These are phyloP conservation scores for Peniophora sp. DNA, from an alignment of 1,284 basidiomycete genomes.

Conservation along the genomic window DNA sequence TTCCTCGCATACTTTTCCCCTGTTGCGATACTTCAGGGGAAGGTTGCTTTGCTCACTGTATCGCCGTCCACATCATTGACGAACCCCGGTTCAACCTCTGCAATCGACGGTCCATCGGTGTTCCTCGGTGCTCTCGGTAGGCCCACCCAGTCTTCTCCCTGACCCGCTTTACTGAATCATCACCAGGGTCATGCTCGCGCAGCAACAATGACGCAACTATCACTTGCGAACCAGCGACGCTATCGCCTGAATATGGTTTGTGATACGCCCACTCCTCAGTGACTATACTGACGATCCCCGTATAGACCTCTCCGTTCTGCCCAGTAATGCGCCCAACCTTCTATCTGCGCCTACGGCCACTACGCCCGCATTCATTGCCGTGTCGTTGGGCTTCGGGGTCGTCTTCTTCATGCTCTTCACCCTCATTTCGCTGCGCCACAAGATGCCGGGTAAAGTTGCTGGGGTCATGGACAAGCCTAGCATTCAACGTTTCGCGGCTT, in stretches of 20 bases:
- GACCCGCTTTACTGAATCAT: conserved; percentile 4
- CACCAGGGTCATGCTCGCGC: conserved; percentile 61
- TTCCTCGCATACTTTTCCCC: conserved; percentile 64
- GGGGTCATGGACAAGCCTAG: conserved; percentile 47
- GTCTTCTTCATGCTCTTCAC: conserved; percentile 64
- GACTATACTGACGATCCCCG: conserved; percentile 3
- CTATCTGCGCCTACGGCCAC: conserved; percentile 55
- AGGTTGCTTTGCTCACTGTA: conserved; percentile 58
- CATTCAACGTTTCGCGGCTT: conserved; percentile 54
- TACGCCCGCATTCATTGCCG: conserved; percentile 57
- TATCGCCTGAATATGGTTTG: conserved; percentile 60
- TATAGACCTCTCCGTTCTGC: conserved; percentile 57
- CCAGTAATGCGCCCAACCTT: conserved; percentile 45
- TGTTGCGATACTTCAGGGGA: conserved; percentile 45
- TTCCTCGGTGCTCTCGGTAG: conserved; percentile 60
- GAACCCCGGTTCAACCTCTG: conserved; percentile 28
- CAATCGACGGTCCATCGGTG: conserved; percentile 63
- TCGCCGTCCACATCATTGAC: conserved; percentile 47
- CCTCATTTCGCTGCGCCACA: conserved; percentile 57
- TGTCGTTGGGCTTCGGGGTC: conserved; percentile 50
- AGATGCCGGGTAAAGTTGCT: conserved; percentile 47
- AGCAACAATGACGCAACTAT: conserved; percentile 37
- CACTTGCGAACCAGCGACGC: conserved; percentile 46
- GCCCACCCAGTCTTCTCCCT: conserved; percentile 13
- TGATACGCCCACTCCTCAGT: background rate